Conservation (phyloP, 2,329 filamentous ascomycete genomes). For the Aureobasidium leucospermi region DNA sequence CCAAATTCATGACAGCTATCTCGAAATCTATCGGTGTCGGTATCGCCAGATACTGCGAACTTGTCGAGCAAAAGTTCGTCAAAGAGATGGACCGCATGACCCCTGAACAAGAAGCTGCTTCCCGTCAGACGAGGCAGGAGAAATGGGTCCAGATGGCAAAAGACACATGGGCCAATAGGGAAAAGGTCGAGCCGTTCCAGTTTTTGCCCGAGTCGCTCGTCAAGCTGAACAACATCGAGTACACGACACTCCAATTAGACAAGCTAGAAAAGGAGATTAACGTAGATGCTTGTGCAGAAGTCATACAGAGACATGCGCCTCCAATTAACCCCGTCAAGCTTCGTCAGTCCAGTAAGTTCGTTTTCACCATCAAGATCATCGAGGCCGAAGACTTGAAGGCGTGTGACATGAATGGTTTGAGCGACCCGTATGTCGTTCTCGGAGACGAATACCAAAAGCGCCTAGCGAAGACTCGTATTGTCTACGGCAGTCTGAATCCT, state of each 20-base stretch:
- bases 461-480: slow-evolving; percentile 85
- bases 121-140: slow-evolving; percentile 76
- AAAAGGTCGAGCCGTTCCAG: slow-evolving; percentile 92
- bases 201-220: slow-evolving; percentile 96
- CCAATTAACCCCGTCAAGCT: slow-evolving; percentile 56
- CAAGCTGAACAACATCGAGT: slow-evolving; percentile 96
- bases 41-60: slow-evolving; percentile 82
- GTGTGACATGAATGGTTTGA: slow-evolving; percentile 90
- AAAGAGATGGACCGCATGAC: slow-evolving; percentile 91
- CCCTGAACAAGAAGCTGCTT: slow-evolving; percentile 74
- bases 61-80: slow-evolving; percentile 75
- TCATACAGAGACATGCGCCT: slow-evolving; percentile 68
- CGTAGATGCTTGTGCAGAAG: slow-evolving; percentile 79
- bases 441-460: slow-evolving; percentile 97
- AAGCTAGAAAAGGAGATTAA: slow-evolving; percentile 84
- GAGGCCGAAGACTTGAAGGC: slow-evolving; percentile 96
- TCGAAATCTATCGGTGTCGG: slow-evolving; percentile 78
- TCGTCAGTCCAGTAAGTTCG: slow-evolving; percentile 70
- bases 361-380: slow-evolving; percentile 98
- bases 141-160: slow-evolving; percentile 90
- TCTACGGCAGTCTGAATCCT: slow-evolving; percentile 84
- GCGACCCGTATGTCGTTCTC: slow-evolving; percentile 94
- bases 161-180: slow-evolving; percentile 84
- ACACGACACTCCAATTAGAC: slow-evolving; percentile 85
- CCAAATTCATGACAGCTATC: slow-evolving; percentile 92